A percentile compares a stretch with the other conserved stretches of the same genome.
phyloP scores from a whole-genome alignment of 108 stramenopile genomes.

The Cyclostephanos invisitatus region DNA sequence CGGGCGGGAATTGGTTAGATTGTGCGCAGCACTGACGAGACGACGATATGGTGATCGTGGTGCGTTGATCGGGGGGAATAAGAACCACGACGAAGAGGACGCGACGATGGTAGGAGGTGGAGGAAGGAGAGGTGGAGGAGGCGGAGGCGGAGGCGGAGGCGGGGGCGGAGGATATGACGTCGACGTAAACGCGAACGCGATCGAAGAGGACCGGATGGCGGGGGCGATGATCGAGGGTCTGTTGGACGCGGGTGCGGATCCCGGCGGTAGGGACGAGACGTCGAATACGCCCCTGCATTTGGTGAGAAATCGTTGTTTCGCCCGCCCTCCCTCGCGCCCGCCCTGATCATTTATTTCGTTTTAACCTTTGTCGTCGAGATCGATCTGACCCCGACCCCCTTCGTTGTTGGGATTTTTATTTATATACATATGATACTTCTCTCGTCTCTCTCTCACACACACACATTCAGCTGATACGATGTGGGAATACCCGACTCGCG shows the following conservation, averaged over 20 bases:
- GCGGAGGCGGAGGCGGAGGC: no score
- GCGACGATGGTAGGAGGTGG: background rate
- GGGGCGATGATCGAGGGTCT: constrained; percentile 39
- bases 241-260: constrained; percentile 52
- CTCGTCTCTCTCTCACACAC: background rate
- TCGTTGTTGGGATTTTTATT: background rate
- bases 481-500: constrained; percentile 34
- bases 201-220: constrained; percentile 5
- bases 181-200: background rate
- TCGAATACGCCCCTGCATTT: constrained; percentile 48
- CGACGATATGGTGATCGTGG: no score
- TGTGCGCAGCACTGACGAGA: constrained; percentile 41
- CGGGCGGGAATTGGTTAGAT: constrained; percentile 21
- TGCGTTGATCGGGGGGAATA: constrained; percentile 1
- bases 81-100: background rate
- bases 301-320: constrained; percentile 15
- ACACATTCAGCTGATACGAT: constrained; percentile 33
- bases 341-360: no score
- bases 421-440: background rate
- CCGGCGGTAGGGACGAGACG: constrained; percentile 25
- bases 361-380: no score
- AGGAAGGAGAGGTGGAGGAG: background rate
- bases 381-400: no score
- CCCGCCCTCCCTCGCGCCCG: background rate
- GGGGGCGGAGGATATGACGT: no score